A percentile compares a stretch with the other conserved stretches of the same genome.
phyloP scores from a whole-genome alignment of 345 rosid species.

The Melastoma malabathricum region DNA sequence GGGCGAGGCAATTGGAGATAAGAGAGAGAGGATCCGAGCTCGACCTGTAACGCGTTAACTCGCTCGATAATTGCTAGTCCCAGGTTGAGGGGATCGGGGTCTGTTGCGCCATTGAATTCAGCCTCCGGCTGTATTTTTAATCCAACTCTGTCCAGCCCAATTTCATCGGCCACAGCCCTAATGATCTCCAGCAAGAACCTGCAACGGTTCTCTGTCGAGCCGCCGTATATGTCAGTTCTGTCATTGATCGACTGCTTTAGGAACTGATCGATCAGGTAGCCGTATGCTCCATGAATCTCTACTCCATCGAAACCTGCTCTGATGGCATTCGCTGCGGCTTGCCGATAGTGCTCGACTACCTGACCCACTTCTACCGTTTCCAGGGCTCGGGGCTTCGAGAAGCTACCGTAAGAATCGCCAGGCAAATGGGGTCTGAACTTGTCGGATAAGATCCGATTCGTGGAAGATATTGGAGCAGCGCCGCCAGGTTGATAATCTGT shows the following conservation, averaged over 20 bases:
- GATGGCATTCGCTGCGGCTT: constrained; percentile 18
- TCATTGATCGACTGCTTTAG: constrained; percentile 10
- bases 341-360: constrained; percentile 1
- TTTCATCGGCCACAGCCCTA: background rate
- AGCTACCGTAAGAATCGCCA: background rate
- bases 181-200: constrained; percentile 8
- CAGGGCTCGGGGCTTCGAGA: constrained; percentile 1
- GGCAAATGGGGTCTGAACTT: constrained; percentile 23
- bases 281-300: constrained; percentile 10
- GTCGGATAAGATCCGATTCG: constrained; percentile 18
- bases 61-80: constrained; percentile 1
- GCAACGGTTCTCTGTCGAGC: constrained; percentile 6
- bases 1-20: constrained; percentile 9
- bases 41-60: constrained; percentile 4
- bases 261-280: constrained; percentile 13
- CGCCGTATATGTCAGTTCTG: constrained; percentile 5
- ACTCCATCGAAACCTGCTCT: constrained; percentile 18
- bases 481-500: constrained; percentile 24
- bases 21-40: background rate
- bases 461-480: constrained; percentile 23
- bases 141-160: background rate
- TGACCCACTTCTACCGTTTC: background rate
- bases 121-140: constrained; percentile 3
- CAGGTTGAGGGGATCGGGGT: constrained; percentile 3
- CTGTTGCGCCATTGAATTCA: background rate